Evolutionary conservation across 2,329 filamentous ascomycete genomes (phyloP).

Genomic region (Didymella exigua): DNA sequence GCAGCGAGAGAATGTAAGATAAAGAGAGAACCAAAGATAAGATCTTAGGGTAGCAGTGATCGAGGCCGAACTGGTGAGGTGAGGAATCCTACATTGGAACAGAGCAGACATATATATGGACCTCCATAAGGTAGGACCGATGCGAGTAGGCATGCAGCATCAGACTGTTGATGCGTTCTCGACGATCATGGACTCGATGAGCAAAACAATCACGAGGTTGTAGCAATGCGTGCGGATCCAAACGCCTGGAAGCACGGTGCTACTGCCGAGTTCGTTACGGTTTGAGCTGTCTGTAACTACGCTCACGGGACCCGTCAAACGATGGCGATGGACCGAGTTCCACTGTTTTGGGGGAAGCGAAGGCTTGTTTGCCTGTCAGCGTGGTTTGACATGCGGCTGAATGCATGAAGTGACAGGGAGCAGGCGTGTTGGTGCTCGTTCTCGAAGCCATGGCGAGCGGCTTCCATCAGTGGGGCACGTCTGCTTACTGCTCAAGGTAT

Average conservation of each 20-base stretch:
- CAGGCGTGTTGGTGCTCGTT: neutral
- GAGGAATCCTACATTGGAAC: neutral
- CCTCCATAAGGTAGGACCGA: constrained; percentile 17
- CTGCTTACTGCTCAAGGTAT: too few relatives aligned
- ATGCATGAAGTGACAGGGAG: constrained; percentile 1
- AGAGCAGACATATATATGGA: constrained; percentile 15
- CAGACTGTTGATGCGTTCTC: constrained; percentile 18
- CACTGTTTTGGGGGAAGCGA: constrained; percentile 9
- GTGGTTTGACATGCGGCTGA: constrained; percentile 1
- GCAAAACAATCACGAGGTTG: constrained; percentile 16
- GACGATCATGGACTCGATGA: constrained; percentile 9
- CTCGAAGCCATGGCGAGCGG: neutral
- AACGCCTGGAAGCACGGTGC: constrained; percentile 22
- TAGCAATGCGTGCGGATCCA: constrained; percentile 24
- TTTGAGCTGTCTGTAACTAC: constrained; percentile 29
- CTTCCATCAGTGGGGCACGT: neutral
- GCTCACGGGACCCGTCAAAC: constrained; percentile 31
- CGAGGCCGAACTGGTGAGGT: constrained; percentile 18
- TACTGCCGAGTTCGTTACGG: constrained; percentile 28
- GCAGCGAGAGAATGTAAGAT: constrained; percentile 29
- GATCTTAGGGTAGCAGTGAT: constrained; percentile 1
- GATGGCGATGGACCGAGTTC: constrained; percentile 16
- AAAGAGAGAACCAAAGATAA: constrained; percentile 14
- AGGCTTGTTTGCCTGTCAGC: constrained; percentile 15
- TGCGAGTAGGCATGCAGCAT: constrained; percentile 1